Base-by-base conservation (phyloP, 495 filamentous ascomycete genomes). In the Bacidia rubella region DNA sequence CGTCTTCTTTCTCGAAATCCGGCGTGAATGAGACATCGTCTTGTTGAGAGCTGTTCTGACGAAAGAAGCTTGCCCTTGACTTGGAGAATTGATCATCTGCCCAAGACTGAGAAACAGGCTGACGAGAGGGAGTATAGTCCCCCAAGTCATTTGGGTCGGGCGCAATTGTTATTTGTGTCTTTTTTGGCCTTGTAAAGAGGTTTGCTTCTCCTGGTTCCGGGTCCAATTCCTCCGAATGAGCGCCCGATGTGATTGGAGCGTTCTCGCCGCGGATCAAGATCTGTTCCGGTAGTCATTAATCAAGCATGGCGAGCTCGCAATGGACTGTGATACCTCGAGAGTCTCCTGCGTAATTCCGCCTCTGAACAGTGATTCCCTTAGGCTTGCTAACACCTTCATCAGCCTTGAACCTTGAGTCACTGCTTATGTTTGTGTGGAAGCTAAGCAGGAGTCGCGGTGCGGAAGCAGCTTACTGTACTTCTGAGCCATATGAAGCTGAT, bases 271-370 rank as follows among this genome's bases (percentile, higher is more conserved):
- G 70, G 41, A 77, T 75, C 46, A 80, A 67, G 45, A 78, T 62
- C 76, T 82, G 53, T 7, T 19, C 27, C n/a, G 17, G 12, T 41
- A 59, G 64, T 35, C n/a, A n/a, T n/a, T n/a, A n/a, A n/a, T n/a
- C n/a, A n/a, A n/a, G n/a, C n/a, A n/a, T n/a, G n/a, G n/a, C n/a
- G n/a, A n/a, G n/a, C n/a, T n/a, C n/a, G n/a, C n/a, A n/a, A n/a
- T n/a, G n/a, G 20, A 12, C n/a, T 51, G 39, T 40, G 50, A 72
- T 64, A 81, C 80, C 62, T 76, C 70, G 39, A 89, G 65, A 19
- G 75, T 79, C 46, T 80, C 78, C 32, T 71, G 65, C 2, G 74
- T 72, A 47, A 87, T 71, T 2, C 83, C 83, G 26, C 78, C 80
- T 49, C 70, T 72, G 48, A 80, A 65, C 11, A 89, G 74, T 49